Base-by-base conservation (phyloP, 1,139 yeast species). In the Suhomyces bribrorum region DNA sequence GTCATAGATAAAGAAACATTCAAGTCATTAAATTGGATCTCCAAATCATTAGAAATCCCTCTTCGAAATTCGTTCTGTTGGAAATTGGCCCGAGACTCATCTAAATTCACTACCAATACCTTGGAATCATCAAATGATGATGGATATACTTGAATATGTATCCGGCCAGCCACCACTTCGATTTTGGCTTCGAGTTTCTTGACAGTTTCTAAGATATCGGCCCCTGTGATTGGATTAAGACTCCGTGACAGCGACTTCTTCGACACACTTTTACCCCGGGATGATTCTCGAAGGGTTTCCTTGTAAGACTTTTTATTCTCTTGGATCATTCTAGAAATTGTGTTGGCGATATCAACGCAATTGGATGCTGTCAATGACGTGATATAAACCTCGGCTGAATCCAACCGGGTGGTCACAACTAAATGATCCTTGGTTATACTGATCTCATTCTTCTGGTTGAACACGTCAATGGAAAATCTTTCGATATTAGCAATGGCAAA, bases 341-440 rank as follows among this genome's bases (percentile, higher is more conserved):
- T 81, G 42, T 83, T 83, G 52, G 79, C 77, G 32, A 92, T 82
- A 61, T 90, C 96, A 47, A 83, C 69, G 23, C 87, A 66, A 52
- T 85, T 88, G 0, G 96, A 83, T 0, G 95, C 94, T 0, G 95
- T 83, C 51, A 92, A 71, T 0, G 96, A 87, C 0, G 97, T 89
- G 41, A 85, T 69, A 51, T 77, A 86, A 1, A 87, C 52, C 41
- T 77, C 79, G 9, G 83, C 70, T 0, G 79, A 69, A 3, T 72
- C 79, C 47, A 86, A 74, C 13, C 73, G 70, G 1, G 81, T 69
- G 2, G 73, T 66, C 1, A 81, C 86, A 43, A 76, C 76, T 14
- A 90, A 64, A 40, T 79, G 76, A 53, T 88, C 95, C 40, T 78
- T 78, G 18, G 72, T 58, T 3, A 66, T 57, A 22, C 70, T 56